Base-by-base conservation (phyloP, 192 early-diverging fungal genomes). In the Coemansia sp. region DNA sequence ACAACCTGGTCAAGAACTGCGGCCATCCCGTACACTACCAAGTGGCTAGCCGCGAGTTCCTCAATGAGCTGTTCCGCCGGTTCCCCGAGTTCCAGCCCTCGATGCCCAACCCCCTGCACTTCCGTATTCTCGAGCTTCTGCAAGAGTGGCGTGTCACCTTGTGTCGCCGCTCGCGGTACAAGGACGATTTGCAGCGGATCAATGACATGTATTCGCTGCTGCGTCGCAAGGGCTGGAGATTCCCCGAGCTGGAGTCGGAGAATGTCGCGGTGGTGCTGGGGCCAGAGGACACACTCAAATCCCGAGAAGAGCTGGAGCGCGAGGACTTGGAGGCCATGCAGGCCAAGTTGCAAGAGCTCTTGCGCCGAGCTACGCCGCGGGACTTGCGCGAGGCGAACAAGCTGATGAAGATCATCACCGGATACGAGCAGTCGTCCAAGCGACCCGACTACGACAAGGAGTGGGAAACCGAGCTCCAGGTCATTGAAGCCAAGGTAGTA, bases 1-100 rank as follows among this genome's bases (percentile, higher is more conserved):
- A 99, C 76, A 92, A 94, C 68, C 93, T 95, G 67, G 93, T 98
- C 69, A 99, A 99, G 81, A 99, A 99, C 77, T 99, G 98, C 74
- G 97, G 97, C 0, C 94, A 97, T 74, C 90, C 98, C 3, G 98
- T 99, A 67, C 97, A 99, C 70, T 82, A 96, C 64, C 94, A 98
- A 68, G 89, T 99, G 41, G 92, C 91, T 42, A 90, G 93, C 39
- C 96, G 97, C 69, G 98, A 99, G 72, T 98, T 99, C 74, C 81
- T 99, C 37, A 97, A 97, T 79, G 93, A 95, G 68, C 87, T 99
- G 13, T 95, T 98, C 19, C 86, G 92, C 41, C 85, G 90, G 57
- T 98, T 99, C 64, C 97, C 98, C 13, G 95, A 96, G 67, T 87
- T 90, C 42, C 95, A 96, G 67, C 79, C 84, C 46, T 31, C 69